These are phyloP conservation scores for Akanthomyces dipterigenus DNA, from an alignment of 2,329 filamentous ascomycete genomes.

Conservation along the genomic window DNA sequence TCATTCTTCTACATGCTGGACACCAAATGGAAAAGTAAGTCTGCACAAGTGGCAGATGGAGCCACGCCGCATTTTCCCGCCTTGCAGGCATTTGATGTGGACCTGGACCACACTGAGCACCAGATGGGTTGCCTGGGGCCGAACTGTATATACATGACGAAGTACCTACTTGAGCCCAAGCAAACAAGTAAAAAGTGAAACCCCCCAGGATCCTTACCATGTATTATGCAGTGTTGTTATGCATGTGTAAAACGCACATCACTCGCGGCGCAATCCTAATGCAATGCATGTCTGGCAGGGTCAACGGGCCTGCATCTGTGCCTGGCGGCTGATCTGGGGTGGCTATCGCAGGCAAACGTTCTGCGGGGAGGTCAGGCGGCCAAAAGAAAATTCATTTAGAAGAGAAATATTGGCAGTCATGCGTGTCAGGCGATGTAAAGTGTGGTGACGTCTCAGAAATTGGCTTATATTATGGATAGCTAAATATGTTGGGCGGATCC, in stretches of 20 bases:
- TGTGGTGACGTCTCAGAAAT: neutral
- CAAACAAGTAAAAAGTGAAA: neutral
- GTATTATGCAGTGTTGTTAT: neutral
- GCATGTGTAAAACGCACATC: neutral
- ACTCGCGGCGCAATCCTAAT: neutral
- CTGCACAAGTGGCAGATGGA: neutral
- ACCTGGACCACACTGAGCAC: neutral
- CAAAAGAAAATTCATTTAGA: neutral
- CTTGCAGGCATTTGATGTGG: neutral
- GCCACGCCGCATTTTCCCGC: neutral
- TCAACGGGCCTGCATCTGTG: neutral
- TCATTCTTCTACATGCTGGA: neutral
- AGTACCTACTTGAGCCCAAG: neutral
- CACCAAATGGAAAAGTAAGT: neutral
- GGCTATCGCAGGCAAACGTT: neutral
- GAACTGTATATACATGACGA: neutral
- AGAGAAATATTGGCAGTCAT: neutral
- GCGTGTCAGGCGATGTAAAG: neutral
- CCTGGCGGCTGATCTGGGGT: neutral
- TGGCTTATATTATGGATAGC: conserved; percentile 3
- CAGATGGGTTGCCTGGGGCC: neutral
- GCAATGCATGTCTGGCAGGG: conserved; percentile 7
- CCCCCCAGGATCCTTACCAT: neutral
- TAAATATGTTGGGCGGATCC: neutral
- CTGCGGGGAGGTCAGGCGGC: neutral